These are phyloP conservation scores for Suillus bovinus DNA, from an alignment of 768 basidiomycete species.

Conservation along the genomic window DNA sequence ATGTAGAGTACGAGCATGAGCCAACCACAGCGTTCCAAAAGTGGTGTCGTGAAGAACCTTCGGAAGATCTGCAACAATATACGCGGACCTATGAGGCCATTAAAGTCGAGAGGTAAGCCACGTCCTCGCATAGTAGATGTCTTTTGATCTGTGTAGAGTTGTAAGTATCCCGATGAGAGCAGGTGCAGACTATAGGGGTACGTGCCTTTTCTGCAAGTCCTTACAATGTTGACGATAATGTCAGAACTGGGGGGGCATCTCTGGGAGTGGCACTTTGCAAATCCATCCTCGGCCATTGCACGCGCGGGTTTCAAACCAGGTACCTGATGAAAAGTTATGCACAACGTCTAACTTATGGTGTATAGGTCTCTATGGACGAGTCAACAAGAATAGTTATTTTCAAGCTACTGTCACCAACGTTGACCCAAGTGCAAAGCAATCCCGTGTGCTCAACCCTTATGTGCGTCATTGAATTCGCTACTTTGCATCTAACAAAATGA, in stretches of 20 bases:
- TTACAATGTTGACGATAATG: background rate
- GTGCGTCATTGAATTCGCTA: conserved; percentile 37
- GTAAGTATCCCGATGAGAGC: conserved; percentile 55
- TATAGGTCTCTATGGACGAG: conserved; percentile 58
- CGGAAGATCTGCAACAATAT: conserved; percentile 64
- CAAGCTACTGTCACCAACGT: conserved; percentile 79
- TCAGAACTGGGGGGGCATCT: conserved; percentile 46
- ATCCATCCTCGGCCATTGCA: conserved; percentile 61
- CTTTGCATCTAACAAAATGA: background rate
- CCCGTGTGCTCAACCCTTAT: conserved; percentile 64
- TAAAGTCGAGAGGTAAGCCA: conserved; percentile 58
- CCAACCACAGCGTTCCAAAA: conserved; percentile 46
- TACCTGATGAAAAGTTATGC: conserved; percentile 16
- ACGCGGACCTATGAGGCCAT: conserved; percentile 52
- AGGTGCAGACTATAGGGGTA: conserved; percentile 68
- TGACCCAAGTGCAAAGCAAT: conserved; percentile 78
- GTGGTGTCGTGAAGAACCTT: conserved; percentile 43
- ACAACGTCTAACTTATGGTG: background rate
- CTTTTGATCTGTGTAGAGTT: conserved; percentile 41
- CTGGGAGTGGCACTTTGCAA: conserved; percentile 60
- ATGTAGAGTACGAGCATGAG: conserved; percentile 33
- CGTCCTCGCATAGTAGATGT: conserved; percentile 6
- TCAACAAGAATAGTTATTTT: conserved; percentile 57
- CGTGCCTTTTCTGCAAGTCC: conserved; percentile 13
- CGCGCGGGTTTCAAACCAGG: conserved; percentile 52